A percentile compares a stretch with the other conserved stretches of the same genome.
These are phyloP conservation scores for Xylaria sp. DNA, from an alignment of 2,329 filamentous ascomycete species.

Conservation along the genomic window DNA sequence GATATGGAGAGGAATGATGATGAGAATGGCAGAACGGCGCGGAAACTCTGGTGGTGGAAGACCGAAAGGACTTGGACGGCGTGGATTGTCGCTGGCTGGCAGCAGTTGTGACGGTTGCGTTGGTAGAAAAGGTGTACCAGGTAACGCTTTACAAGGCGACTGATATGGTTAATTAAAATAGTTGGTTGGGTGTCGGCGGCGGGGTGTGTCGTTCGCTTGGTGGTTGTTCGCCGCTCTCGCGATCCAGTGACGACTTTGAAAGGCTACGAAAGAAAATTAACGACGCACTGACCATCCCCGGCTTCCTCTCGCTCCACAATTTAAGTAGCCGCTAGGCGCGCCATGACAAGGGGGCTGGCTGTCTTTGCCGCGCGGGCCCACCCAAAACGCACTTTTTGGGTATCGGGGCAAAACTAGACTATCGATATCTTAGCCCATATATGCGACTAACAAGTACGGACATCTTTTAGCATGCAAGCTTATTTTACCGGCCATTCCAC, in stretches of 20 bases:
- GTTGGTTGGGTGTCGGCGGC: not conserved
- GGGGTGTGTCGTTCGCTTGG: not conserved
- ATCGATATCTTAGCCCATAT: not conserved
- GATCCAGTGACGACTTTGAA: not conserved
- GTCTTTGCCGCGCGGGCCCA: not conserved
- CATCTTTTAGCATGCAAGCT: not conserved
- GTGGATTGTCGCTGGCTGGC: not conserved
- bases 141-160: not conserved
- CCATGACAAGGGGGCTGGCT: not conserved
- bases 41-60: slow-evolving; percentile 1
- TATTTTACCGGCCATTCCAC: slow-evolving; percentile 11
- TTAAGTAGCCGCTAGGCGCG: not conserved
- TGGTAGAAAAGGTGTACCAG: not conserved
- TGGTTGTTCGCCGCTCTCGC: not conserved
- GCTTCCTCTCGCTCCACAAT: no score
- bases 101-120: not conserved
- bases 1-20: slow-evolving; percentile 10
- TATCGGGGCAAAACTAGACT: slow-evolving; percentile 1
- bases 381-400: not conserved
- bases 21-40: not conserved
- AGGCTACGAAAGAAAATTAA: slow-evolving; percentile 13
- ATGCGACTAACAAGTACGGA: slow-evolving; percentile 16
- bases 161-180: not conserved
- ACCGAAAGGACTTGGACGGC: slow-evolving; percentile 3
- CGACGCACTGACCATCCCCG: not conserved